phyloP scores from a whole-genome alignment of 306 rosid species.

The Luffa acutangula region DNA sequence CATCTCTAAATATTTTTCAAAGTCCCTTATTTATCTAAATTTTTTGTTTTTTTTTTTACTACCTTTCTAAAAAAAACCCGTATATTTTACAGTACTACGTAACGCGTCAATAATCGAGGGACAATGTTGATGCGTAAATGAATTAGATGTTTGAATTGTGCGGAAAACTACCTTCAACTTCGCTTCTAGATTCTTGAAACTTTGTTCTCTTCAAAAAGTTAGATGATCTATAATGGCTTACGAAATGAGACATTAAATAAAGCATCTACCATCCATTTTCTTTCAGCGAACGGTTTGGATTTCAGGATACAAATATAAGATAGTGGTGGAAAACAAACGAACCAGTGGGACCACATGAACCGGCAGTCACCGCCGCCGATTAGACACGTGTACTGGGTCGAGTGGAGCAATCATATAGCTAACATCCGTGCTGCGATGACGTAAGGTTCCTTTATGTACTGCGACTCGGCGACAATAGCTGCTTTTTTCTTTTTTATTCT shows the following conservation, averaged over 20 bases:
- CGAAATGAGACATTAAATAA: no score
- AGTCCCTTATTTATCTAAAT: no score
- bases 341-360: neutral
- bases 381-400: neutral
- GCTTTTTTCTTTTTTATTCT: neutral
- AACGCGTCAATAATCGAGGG: no score
- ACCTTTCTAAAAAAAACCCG: no score
- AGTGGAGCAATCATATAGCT: neutral
- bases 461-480: neutral
- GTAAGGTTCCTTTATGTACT: neutral
- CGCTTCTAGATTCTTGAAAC: no score
- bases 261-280: neutral
- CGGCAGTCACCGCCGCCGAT: neutral
- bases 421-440: neutral
- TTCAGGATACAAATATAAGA: neutral
- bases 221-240: neutral
- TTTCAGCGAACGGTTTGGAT: neutral
- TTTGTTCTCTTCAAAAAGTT: neutral
- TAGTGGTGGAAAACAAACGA: neutral
- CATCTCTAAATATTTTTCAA: no score
- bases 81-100: no score
- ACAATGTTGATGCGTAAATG: no score
- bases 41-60: no score
- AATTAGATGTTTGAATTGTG: no score
- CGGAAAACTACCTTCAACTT: no score